Base-by-base conservation (phyloP, 2,329 filamentous ascomycete species). In the Paracoccidioides lutzii region DNA sequence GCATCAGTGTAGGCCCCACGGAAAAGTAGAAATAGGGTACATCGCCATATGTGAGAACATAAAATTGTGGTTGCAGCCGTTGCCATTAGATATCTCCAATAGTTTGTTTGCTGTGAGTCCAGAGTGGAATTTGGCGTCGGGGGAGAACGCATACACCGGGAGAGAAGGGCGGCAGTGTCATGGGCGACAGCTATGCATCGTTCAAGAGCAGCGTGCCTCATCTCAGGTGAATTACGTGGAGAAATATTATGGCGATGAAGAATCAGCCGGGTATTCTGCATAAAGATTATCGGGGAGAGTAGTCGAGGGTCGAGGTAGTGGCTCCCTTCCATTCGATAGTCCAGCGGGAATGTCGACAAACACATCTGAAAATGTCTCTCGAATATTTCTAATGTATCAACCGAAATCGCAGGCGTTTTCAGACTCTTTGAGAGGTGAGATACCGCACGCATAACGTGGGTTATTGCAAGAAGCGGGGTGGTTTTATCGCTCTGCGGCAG, bases 171-270 rank as follows among this genome's bases (percentile, higher is more conserved):
- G 0, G 87, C 84, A 0, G 90, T 96, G 61, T 95, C 90, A 56
- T 87, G 78, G 0, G 88, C 83, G 7, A 85, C 83, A 5, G 78
- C 76, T 2, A 85, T 80, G 67, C 91, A 96, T 60, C 85, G 82
- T 57, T 90, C 84, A 33, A 96, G 74, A 1, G 93, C 90, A 5
- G 81, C 79, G 3, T 78, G 71, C 45, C 91, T 81, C 44, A 84
- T 81, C 37, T 85, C 78, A 1, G 75, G 69, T 0, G 84, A 78
- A 64, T 85, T 90, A 8, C 76, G 76, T 0, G 90, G 87, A 0
- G 83, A 84, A 7, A 97, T 77, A 65, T 97, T 96, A 64, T 95
- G 90, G 44, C 93, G 82, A 69, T 95, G 88, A 7, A 98, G 79
- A 41, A 93, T 76, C 35, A 96, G 79, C n/a, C 89, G 85, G 14